phyloP scores from a whole-genome alignment of 257 asterid genomes.

The Capsicum chinense region DNA sequence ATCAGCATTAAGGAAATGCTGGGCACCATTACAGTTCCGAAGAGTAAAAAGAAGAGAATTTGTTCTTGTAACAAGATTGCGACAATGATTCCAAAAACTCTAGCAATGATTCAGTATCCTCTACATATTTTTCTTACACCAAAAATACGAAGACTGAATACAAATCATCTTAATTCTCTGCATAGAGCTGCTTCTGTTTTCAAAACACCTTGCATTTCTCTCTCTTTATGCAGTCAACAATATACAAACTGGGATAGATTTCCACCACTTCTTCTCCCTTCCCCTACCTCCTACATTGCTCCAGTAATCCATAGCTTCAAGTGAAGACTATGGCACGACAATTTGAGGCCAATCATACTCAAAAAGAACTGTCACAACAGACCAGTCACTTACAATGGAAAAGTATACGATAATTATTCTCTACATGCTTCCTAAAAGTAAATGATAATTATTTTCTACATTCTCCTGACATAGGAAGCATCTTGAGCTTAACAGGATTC shows the following conservation, averaged over 20 bases:
- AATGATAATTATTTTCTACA: not conserved
- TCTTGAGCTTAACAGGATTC: not conserved
- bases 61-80: not conserved
- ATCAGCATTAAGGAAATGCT: conserved; percentile 12
- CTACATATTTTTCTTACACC: not conserved
- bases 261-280: not conserved
- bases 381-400: not conserved
- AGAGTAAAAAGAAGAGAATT: not conserved
- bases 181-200: not conserved
- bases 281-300: not conserved
- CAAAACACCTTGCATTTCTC: not conserved
- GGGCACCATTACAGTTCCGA: conserved; percentile 9
- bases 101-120: not conserved
- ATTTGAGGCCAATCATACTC: not conserved
- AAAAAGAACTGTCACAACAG: not conserved
- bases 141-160: not conserved
- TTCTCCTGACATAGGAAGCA: conserved; percentile 8
- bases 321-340: not conserved
- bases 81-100: not conserved
- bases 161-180: not conserved
- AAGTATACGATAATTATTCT: not conserved
- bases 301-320: not conserved
- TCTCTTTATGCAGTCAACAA: not conserved
- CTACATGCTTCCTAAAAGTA: not conserved
- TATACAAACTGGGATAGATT: not conserved